These are phyloP conservation scores for Boletus speciosus DNA, from an alignment of 768 basidiomycete species.

Conservation along the genomic window DNA sequence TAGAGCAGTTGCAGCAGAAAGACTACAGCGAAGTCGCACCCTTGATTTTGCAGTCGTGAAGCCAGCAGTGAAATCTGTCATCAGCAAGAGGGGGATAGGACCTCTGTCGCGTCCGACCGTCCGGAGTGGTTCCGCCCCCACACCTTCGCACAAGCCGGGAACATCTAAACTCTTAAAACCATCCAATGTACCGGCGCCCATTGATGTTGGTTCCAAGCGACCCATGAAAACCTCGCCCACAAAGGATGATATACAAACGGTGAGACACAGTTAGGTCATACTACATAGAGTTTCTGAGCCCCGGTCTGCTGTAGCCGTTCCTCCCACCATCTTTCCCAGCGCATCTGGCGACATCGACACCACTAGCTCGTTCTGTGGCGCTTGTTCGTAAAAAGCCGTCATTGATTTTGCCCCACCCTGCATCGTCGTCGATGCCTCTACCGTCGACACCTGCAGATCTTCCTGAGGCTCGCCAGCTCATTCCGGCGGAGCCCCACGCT, in stretches of 20 bases:
- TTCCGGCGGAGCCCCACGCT: conserved; percentile 4
- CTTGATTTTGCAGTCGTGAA: conserved; percentile 47
- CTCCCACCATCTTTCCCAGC: conserved; percentile 56
- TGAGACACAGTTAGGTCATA: conserved; percentile 22
- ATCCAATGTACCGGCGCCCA: neutral
- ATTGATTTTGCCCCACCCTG: conserved; percentile 33
- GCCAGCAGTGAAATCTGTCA: conserved; percentile 22
- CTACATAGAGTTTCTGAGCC: conserved; percentile 11
- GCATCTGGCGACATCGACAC: conserved; percentile 53
- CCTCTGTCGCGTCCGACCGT: neutral
- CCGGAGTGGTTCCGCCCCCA: conserved; percentile 5
- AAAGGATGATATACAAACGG: conserved; percentile 25
- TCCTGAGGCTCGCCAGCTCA: conserved; percentile 15
- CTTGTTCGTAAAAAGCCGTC: conserved; percentile 41
- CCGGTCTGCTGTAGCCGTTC: conserved; percentile 35
- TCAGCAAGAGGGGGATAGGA: conserved; percentile 23
- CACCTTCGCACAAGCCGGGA: conserved; percentile 11
- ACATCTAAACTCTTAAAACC: conserved; percentile 9
- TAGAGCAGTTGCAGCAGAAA: neutral
- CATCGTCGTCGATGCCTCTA: conserved; percentile 25
- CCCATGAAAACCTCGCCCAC: neutral
- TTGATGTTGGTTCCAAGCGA: neutral
- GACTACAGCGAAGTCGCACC: conserved; percentile 16
- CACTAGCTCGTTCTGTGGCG: conserved; percentile 26
- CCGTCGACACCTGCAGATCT: conserved; percentile 21